phyloP scores from a whole-genome alignment of 2,329 filamentous ascomycete species.

The Verticillium albo-atrum region DNA sequence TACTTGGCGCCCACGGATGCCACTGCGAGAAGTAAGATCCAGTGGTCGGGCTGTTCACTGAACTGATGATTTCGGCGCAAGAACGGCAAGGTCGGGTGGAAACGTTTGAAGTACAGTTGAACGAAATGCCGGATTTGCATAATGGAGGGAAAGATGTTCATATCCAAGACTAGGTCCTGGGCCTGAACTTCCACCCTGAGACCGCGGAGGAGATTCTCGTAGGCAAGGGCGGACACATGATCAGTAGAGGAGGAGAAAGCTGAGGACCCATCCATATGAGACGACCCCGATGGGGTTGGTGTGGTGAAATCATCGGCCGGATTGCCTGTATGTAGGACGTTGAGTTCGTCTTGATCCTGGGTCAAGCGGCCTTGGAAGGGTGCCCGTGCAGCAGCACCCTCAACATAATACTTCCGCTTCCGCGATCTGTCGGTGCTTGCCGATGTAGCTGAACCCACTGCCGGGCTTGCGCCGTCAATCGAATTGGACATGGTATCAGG shows the following conservation, averaged over 20 bases:
- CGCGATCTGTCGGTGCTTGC: not conserved
- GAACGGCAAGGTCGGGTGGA: slow-evolving; percentile 7
- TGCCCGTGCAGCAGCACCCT: slow-evolving; percentile 2
- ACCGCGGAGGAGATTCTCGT: not conserved
- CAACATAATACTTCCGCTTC: slow-evolving; percentile 1
- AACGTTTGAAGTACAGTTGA: slow-evolving; percentile 6
- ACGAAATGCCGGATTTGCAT: not conserved
- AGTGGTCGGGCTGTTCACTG: not conserved
- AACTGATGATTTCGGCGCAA: not conserved
- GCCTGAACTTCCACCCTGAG: not conserved
- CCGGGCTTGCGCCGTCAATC: not conserved
- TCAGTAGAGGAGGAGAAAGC: not conserved
- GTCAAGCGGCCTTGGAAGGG: slow-evolving; percentile 1
- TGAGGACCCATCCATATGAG: not conserved
- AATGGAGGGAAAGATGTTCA: not conserved
- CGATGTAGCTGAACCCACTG: not conserved
- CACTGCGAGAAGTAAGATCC: slow-evolving; percentile 1
- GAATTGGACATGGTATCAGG: not conserved
- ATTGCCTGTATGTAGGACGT: not conserved
- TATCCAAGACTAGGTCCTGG: not conserved
- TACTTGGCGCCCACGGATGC: not conserved
- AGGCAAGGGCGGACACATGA: not conserved
- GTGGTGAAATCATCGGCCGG: not conserved
- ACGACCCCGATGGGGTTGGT: not conserved
- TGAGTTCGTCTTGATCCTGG: not conserved